These are phyloP conservation scores for Calonectria pseudoreteaudii DNA, from an alignment of 2,329 filamentous ascomycete species.

Conservation along the genomic window DNA sequence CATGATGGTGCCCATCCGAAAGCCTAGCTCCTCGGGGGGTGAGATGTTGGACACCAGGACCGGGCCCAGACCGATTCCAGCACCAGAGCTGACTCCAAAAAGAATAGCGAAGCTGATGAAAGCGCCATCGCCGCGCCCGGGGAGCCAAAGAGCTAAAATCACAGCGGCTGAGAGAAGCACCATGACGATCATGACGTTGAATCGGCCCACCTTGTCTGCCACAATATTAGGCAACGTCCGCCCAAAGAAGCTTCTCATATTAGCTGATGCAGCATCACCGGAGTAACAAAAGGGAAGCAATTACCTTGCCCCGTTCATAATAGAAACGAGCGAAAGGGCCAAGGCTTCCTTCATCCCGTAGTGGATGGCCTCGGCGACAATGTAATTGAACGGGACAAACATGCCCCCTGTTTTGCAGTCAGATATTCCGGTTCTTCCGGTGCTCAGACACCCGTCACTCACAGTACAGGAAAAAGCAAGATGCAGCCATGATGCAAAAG, in stretches of 20 bases:
- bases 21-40: slow-evolving; percentile 30
- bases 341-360: slow-evolving; percentile 29
- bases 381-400: slow-evolving; percentile 34
- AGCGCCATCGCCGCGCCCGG: slow-evolving; percentile 20
- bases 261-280: slow-evolving; percentile 12
- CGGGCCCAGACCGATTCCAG: slow-evolving; percentile 25
- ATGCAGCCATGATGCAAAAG: slow-evolving; percentile 30
- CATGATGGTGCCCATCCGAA: slow-evolving; percentile 31
- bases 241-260: slow-evolving; percentile 31
- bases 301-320: slow-evolving; percentile 35
- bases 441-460: background rate
- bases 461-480: slow-evolving; percentile 34
- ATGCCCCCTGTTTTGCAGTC: slow-evolving; percentile 26
- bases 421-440: slow-evolving; percentile 1
- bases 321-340: slow-evolving; percentile 30
- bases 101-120: slow-evolving; percentile 29
- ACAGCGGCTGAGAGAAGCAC: slow-evolving; percentile 16
- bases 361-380: slow-evolving; percentile 32
- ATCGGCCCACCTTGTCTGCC: slow-evolving; percentile 32
- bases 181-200: slow-evolving; percentile 34
- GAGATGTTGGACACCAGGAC: slow-evolving; percentile 28
- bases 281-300: background rate
- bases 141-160: slow-evolving; percentile 30
- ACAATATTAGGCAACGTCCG: slow-evolving; percentile 33
- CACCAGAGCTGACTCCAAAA: slow-evolving; percentile 33